Base-by-base conservation (phyloP, 192 early-diverging fungal genomes). In the Blastocladiella britannica region DNA sequence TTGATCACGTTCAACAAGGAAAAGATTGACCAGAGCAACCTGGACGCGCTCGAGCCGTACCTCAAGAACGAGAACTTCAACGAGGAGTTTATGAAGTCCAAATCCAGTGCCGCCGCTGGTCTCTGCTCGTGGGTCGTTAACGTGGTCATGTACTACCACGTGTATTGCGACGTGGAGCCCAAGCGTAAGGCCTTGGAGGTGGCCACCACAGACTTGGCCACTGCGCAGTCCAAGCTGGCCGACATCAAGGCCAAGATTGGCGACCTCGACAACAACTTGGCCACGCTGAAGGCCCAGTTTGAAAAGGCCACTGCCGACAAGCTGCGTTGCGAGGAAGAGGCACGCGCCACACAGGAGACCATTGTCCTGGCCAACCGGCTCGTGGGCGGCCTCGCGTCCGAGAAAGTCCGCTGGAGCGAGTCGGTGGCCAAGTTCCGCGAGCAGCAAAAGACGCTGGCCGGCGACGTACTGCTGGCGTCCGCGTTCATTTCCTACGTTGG, bases 391-490 rank as follows among this genome's bases (percentile, higher is more conserved):
- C 76, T 99, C 28, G 83, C 84, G 15, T 88, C 89, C n/a, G 96
- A 99, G 74, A 87, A 83, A 43, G 80, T 75, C 52, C 84, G 96
- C 63, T 99, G 96, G 96, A 82, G 84, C 62, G 65, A 70, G 6
- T 82, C 88, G n/a, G 89, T 89, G 60, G 81, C 85, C 53, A 80
- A 89, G 12, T 97, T 99, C 63, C 87, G 84, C 56, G 80, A 72
- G 25, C 91, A 97, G 70, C 97, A 97, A 91, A 86, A 82, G 4
- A 99, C 96, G 12, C 86, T 97, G 52, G 89, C 95, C 27, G 96
- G 96, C 58, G 96, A 99, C 63, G 88, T 92, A 18, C 65, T 99
- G 26, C 68, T 97, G 31, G 81, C 87, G 9, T 74, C 89, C 0
- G 96, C 92, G 22, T 89, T 97, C 69, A 67, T 97, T 25, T 86